Conservation (phyloP, 768 basidiomycete genomes). For the Chalciporus sphaerocephalus region DNA sequence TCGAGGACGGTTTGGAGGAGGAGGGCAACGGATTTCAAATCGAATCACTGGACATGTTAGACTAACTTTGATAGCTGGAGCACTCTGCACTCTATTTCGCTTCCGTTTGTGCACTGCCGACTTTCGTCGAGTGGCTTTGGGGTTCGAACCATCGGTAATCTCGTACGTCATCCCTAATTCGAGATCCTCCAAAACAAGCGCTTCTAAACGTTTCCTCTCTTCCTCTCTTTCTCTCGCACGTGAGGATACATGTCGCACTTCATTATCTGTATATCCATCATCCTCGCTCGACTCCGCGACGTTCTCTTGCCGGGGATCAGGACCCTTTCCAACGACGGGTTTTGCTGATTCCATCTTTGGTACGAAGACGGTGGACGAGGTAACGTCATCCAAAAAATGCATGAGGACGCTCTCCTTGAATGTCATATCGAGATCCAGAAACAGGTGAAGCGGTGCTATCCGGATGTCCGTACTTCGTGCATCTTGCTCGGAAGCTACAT, state of each 20-base stretch:
- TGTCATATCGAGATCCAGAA: slow-evolving; percentile 57
- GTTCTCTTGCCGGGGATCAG: not conserved
- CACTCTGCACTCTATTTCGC: slow-evolving; percentile 6
- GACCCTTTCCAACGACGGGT: not conserved
- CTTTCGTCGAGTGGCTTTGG: slow-evolving; percentile 6
- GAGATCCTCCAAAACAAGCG: slow-evolving; percentile 55
- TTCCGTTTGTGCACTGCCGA: slow-evolving; percentile 8
- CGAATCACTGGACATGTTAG: slow-evolving; percentile 57
- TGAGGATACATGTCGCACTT: slow-evolving; percentile 24
- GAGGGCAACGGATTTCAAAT: slow-evolving; percentile 61
- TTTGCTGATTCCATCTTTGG: slow-evolving; percentile 2
- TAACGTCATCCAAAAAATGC: slow-evolving; percentile 46
- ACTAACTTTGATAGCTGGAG: slow-evolving; percentile 21
- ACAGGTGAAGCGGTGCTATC: slow-evolving; percentile 66
- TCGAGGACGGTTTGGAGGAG: slow-evolving; percentile 41
- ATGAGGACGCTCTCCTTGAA: slow-evolving; percentile 38
- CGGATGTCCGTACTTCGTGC: slow-evolving; percentile 31
- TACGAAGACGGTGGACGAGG: slow-evolving; percentile 16
- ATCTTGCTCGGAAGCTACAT: slow-evolving; percentile 1
- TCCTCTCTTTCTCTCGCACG: slow-evolving; percentile 29
- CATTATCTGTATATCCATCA: slow-evolving; percentile 11
- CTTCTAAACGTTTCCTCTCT: slow-evolving; percentile 43
- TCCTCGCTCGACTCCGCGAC: slow-evolving; percentile 9
- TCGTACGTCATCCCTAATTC: slow-evolving; percentile 49
- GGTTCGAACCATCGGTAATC: slow-evolving; percentile 4